These are phyloP conservation scores for Gonapodya prolifera DNA, from an alignment of 192 early-diverging fungal genomes.

Conservation along the genomic window DNA sequence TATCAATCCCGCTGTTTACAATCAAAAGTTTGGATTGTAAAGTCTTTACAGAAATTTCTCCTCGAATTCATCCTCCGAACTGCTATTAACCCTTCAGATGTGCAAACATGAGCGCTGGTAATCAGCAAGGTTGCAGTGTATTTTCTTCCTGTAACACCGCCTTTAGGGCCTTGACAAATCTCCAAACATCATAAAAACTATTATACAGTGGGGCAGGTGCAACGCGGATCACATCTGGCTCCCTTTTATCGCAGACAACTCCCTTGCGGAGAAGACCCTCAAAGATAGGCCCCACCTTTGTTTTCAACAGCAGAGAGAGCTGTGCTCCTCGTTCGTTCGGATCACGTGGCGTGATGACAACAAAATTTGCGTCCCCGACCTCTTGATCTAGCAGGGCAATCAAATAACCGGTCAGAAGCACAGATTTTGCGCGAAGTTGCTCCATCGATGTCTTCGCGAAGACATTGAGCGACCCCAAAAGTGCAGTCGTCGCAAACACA, in stretches of 20 bases:
- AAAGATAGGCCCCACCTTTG: constrained; percentile 30
- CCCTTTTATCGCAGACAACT: constrained; percentile 76
- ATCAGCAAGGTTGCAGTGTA: too few species aligned
- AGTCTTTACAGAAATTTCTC: background rate
- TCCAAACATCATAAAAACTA: constrained; percentile 61
- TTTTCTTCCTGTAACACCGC: background rate
- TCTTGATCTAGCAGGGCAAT: constrained; percentile 50
- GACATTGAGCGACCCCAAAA: constrained; percentile 68
- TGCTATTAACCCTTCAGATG: too few species aligned
- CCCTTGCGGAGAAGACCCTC: constrained; percentile 41
- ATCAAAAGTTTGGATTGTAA: background rate
- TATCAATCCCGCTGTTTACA: background rate
- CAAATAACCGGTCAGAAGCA: constrained; percentile 71
- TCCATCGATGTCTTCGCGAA: constrained; percentile 61
- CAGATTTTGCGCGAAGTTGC: constrained; percentile 59
- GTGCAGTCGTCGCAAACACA: constrained; percentile 54
- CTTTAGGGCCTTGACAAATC: background rate
- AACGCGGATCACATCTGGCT: constrained; percentile 81
- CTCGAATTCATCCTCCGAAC: too few species aligned
- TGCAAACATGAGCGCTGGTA: too few species aligned
- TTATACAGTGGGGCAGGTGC: constrained; percentile 87
- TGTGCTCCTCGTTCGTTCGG: constrained; percentile 71
- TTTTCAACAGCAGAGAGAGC: constrained; percentile 49
- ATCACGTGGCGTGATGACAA: constrained; percentile 70
- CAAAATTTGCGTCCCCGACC: constrained; percentile 15